Evolutionary conservation across 1,284 basidiomycete genomes (phyloP), one percentile per base, ranked within the genome.

Genomic region (Trichosporon ovoides): DNA sequence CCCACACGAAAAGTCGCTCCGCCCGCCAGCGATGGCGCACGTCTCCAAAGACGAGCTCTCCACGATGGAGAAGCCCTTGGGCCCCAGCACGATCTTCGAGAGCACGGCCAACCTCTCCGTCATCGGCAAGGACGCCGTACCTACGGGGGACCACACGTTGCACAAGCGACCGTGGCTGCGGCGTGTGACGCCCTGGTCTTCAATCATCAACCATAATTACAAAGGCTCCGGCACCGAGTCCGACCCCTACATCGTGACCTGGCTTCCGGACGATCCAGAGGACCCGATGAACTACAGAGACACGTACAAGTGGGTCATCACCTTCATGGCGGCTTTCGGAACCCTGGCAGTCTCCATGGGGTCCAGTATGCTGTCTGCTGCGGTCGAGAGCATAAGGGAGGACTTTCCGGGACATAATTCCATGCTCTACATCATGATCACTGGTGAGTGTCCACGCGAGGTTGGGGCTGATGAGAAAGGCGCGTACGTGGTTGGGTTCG

Each of bases 231-330:
- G 78, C 9, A 78, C 76, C 3, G 62, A 71, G 7, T 66, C 69
- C 2, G 68, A 74, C 4, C 78, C 78, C 0, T 79, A 66, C 59
- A 63, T 78, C 18, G 71, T 80, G n/a, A 60, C 65, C 36, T 74
- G 66, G 66, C 53, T 69, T 7, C 36, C 52, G 0, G 53, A 57
- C 7, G 72, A 74, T 50, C 56, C 51, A 0, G 70, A 74, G 57
- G 62, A 73, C 56, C 71, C 72, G 10, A 58, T 67, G 50, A 58
- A 55, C 14, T 74, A 64, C 62, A 19, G 22, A 1, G 24, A 20
- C 5, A 48, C 13, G 3, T 70, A 69, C 64, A 72, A 72, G 55
- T 74, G 72, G 70, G 20, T 34, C n/a, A 57, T 66, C 2, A 70
- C 67, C 20, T 36, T 64, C 19, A 52, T 60, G 18, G 67, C 58